A percentile compares a stretch with the other conserved stretches of the same genome.
Conservation (phyloP, 208 protist species). For the Zelonia costaricensis region DNA sequence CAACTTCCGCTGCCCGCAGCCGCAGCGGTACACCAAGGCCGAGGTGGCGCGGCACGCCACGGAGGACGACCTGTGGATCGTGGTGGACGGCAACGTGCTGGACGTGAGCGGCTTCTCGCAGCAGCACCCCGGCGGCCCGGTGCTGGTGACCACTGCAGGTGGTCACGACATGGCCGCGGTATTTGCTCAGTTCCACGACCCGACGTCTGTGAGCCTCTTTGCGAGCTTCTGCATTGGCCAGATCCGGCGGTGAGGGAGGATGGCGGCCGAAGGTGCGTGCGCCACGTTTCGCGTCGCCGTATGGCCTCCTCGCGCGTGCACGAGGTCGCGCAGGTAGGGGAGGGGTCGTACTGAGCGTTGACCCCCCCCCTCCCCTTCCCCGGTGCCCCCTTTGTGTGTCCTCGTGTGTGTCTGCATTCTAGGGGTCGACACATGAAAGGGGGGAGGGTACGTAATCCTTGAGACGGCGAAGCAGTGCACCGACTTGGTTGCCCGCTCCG, state of each 20-base stretch:
- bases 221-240: constrained; percentile 70
- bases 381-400: no score
- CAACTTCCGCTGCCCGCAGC: constrained; percentile 51
- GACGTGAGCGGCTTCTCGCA: constrained; percentile 61
- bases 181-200: constrained; percentile 62
- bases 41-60: constrained; percentile 54
- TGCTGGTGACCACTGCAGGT: constrained; percentile 60
- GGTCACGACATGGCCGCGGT: constrained; percentile 56
- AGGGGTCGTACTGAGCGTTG: no score
- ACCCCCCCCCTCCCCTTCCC: no score
- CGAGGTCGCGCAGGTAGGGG: no score
- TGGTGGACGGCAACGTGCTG: constrained; percentile 74
- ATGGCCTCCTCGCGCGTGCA: no score
- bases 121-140: constrained; percentile 64
- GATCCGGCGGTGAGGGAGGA: not conserved
- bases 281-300: no score
- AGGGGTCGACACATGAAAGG: no score
- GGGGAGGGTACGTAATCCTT: no score
- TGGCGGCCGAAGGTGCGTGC: not conserved
- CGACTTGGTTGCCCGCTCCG: no score
- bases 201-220: constrained; percentile 43
- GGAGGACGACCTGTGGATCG: constrained; percentile 62
- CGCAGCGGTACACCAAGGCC: constrained; percentile 37
- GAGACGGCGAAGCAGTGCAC: no score
- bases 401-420: no score